Conservation (phyloP, 176 grass and related monocot species). For the Themeda triandra region DNA sequence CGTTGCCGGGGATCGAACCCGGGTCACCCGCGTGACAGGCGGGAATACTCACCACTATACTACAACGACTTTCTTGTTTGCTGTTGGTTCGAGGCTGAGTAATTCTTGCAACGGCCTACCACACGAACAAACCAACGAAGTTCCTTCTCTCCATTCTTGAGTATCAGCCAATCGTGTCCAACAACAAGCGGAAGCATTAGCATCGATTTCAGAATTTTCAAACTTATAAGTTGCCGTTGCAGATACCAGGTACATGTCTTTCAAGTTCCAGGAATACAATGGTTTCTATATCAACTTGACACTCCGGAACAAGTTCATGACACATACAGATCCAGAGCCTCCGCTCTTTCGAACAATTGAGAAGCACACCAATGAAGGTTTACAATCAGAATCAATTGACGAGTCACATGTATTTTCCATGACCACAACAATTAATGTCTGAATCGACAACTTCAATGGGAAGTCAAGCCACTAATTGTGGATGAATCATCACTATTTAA, state of each 20-base stretch:
- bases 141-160: too few species aligned
- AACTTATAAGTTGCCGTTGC: neutral
- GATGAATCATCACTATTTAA: neutral
- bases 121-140: neutral
- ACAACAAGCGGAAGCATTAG: neutral
- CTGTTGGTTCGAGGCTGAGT: too few species aligned
- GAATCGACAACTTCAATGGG: neutral
- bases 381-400: constrained; percentile 4
- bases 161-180: neutral
- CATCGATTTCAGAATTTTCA: neutral
- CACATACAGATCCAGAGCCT: constrained; percentile 4
- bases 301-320: neutral
- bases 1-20: constrained; percentile 97
- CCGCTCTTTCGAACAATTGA: neutral
- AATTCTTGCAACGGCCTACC: fast-evolving
- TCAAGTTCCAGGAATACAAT: neutral
- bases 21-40: constrained; percentile 86
- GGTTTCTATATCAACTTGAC: constrained; percentile 1
- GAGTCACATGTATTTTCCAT: neutral
- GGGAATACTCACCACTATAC: constrained; percentile 92
- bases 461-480: neutral
- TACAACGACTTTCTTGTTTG: constrained; percentile 56
- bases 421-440: neutral
- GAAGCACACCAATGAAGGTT: constrained; percentile 11
- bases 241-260: neutral